Percentiles rank a stretch among this genome's conserved stretches.
These are phyloP conservation scores for Cucumis cinereus DNA, from an alignment of 306 rosid species.

Conservation along the genomic window DNA sequence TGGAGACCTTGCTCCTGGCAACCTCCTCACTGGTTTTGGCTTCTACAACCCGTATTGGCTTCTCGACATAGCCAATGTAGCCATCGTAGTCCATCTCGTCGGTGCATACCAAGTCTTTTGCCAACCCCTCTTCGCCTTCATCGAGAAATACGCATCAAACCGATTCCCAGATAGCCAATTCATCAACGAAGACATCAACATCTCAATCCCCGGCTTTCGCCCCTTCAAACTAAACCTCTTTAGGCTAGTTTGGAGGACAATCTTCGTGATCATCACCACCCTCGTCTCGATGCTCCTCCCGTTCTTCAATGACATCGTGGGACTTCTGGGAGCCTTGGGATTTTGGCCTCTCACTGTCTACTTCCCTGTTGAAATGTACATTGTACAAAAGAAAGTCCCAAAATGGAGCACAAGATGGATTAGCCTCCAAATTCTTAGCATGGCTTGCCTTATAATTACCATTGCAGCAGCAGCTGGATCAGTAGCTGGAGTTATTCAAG, in stretches of 20 bases:
- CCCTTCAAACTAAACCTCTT: conserved; percentile 34
- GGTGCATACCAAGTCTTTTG: conserved; percentile 81
- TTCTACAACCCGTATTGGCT: conserved; percentile 76
- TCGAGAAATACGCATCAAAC: conserved; percentile 32
- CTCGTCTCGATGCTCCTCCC: conserved; percentile 65
- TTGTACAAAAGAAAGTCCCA: conserved; percentile 48
- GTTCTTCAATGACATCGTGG: conserved; percentile 66
- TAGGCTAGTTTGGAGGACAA: conserved; percentile 46
- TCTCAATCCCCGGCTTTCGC: conserved; percentile 30
- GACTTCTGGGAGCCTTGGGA: conserved; percentile 71
- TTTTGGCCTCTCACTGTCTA: conserved; percentile 76
- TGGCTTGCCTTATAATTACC: conserved; percentile 33
- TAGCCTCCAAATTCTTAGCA: conserved; percentile 37
- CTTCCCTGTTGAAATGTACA: conserved; percentile 71
- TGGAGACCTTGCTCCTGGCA: conserved; percentile 65
- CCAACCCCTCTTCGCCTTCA: conserved; percentile 66
- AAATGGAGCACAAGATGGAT: conserved; percentile 73
- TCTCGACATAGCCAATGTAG: conserved; percentile 65
- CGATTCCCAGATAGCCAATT: conserved; percentile 34
- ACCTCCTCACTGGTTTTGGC: conserved; percentile 81
- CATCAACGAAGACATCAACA: conserved; percentile 28
- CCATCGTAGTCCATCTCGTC: conserved; percentile 70
- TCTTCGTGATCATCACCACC: conserved; percentile 49
- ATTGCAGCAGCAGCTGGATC: conserved; percentile 63
- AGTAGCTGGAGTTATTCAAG: conserved; percentile 47